Evolutionary conservation across 192 early-diverging fungal species (phyloP).

Genomic region (Linnemannia zychae): DNA sequence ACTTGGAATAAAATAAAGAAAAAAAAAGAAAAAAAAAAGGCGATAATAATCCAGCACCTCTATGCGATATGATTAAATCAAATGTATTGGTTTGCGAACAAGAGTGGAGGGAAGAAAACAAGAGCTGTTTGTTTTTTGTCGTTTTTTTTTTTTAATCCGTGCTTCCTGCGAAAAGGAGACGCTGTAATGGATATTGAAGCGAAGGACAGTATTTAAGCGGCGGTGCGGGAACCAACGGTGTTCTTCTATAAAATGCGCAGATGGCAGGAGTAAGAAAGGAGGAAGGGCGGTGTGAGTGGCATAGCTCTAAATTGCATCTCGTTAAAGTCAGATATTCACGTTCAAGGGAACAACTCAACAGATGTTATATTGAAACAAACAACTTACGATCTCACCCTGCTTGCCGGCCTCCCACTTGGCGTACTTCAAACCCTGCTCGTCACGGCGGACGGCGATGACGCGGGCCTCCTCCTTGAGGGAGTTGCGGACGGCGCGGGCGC

Average conservation of each 20-base stretch:
- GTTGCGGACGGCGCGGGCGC: slow-evolving; percentile 85
- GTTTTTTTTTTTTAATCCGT: slow-evolving; percentile 5
- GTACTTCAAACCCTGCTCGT: slow-evolving; percentile 81
- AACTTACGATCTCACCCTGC: slow-evolving; percentile 81
- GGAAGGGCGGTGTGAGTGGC: background rate
- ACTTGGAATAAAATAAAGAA: background rate
- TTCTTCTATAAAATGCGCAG: slow-evolving; percentile 29
- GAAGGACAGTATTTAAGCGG: slow-evolving; percentile 22
- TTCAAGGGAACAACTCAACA: no score
- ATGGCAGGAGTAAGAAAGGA: background rate
- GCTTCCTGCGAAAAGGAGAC: background rate
- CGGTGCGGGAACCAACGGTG: slow-evolving; percentile 38
- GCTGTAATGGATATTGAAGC: background rate
- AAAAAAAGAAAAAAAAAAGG: background rate
- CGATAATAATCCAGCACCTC: background rate
- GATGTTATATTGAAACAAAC: background rate
- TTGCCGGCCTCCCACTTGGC: slow-evolving; percentile 88
- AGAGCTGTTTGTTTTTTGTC: background rate
- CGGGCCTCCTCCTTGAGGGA: slow-evolving; percentile 84
- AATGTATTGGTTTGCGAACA: background rate
- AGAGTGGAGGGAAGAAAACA: background rate
- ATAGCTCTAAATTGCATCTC: background rate
- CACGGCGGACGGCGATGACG: slow-evolving; percentile 75
- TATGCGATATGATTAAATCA: background rate
- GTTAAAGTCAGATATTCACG: no score